Percentiles rank a stretch among this genome's conserved stretches.
Conservation (phyloP, 1,284 basidiomycete genomes). For the Ceratobasidium sp. region DNA sequence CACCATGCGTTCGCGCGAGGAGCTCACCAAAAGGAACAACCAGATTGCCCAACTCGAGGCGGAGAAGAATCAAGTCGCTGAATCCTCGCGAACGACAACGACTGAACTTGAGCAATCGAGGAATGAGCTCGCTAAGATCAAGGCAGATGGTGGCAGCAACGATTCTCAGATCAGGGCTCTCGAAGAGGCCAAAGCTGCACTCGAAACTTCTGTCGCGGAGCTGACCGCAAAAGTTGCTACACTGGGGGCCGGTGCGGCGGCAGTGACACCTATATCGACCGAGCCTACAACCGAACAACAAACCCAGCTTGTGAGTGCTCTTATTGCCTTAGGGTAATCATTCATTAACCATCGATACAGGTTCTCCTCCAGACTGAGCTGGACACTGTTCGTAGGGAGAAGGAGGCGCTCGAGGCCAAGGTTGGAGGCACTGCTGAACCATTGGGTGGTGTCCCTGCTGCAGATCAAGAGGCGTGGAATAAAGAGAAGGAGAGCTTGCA, state of each 20-base stretch:
- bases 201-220: slow-evolving; percentile 52
- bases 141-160: slow-evolving; percentile 50
- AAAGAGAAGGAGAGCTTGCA: slow-evolving; percentile 27
- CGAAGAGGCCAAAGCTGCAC: slow-evolving; percentile 52
- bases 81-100: slow-evolving; percentile 42
- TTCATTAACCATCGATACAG: slow-evolving; percentile 53
- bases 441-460: neutral
- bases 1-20: slow-evolving; percentile 7
- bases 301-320: slow-evolving; percentile 54
- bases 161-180: slow-evolving; percentile 47
- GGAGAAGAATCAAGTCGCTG: slow-evolving; percentile 49
- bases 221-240: slow-evolving; percentile 55
- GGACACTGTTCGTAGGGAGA: slow-evolving; percentile 23
- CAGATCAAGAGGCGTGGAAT: slow-evolving; percentile 10
- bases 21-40: slow-evolving; percentile 41
- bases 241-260: slow-evolving; percentile 51
- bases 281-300: slow-evolving; percentile 58
- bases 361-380: slow-evolving; percentile 53
- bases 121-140: slow-evolving; percentile 70
- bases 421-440: neutral
- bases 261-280: slow-evolving; percentile 50
- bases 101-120: slow-evolving; percentile 85
- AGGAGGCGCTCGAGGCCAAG: slow-evolving; percentile 30
- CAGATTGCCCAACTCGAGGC: slow-evolving; percentile 51
- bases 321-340: slow-evolving; percentile 40